Evolutionary conservation across 805 yeast species (phyloP).

Genomic region (Saturnispora dispora): DNA sequence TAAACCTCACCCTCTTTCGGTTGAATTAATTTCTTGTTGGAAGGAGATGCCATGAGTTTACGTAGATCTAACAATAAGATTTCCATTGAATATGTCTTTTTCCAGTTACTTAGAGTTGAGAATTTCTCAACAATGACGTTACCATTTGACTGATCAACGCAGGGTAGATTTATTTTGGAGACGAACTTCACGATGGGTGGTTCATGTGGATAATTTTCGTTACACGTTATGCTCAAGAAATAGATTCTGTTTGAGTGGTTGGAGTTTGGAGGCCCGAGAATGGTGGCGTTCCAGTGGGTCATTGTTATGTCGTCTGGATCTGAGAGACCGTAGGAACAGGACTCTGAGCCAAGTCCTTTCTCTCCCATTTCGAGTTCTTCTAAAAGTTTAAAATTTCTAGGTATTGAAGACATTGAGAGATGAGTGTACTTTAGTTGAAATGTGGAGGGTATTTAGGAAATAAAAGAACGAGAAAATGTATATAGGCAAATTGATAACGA

Average conservation of each 20-base stretch:
- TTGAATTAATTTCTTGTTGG: conserved; percentile 79
- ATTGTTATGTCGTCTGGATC: conserved; percentile 86
- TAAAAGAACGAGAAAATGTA: neutral
- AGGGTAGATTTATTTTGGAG: conserved; percentile 82
- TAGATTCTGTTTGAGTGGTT: conserved; percentile 91
- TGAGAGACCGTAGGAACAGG: conserved; percentile 89
- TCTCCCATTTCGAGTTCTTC: conserved; percentile 98
- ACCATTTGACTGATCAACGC: conserved; percentile 65
- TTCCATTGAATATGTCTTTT: conserved; percentile 86
- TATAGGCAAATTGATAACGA: neutral
- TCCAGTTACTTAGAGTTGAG: conserved; percentile 75
- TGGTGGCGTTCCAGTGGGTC: conserved; percentile 97
- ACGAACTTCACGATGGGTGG: conserved; percentile 81
- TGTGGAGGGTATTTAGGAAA: neutral
- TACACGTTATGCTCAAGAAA: conserved; percentile 73
- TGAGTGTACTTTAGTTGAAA: neutral
- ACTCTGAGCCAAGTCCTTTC: conserved; percentile 93
- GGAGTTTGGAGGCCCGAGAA: conserved; percentile 82
- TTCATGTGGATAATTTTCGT: conserved; percentile 72
- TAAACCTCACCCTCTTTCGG: conserved; percentile 78
- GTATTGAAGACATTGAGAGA: conserved; percentile 30
- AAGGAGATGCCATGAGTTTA: conserved; percentile 77
- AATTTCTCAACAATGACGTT: conserved; percentile 45
- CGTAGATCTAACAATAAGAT: conserved; percentile 82
- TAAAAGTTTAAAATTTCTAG: conserved; percentile 87